phyloP scores from a whole-genome alignment of 2,329 filamentous ascomycete species.

The Pseudogymnoascus sp. region DNA sequence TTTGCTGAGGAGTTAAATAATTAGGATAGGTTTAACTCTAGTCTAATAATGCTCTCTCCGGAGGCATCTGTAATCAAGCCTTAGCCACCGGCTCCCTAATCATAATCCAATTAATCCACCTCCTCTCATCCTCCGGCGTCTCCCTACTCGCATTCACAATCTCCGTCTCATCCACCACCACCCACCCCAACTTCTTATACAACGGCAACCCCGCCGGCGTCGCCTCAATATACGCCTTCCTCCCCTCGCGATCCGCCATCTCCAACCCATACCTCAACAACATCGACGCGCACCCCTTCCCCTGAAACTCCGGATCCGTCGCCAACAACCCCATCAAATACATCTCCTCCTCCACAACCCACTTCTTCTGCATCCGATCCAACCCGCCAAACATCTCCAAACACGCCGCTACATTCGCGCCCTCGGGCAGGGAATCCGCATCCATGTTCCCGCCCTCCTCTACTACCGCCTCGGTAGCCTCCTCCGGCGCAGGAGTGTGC shows the following conservation, averaged over 20 bases:
- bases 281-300: constrained; percentile 32
- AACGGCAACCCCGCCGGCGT: constrained; percentile 32
- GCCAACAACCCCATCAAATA: constrained; percentile 34
- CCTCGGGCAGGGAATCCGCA: constrained; percentile 26
- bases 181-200: constrained; percentile 36
- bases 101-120: constrained; percentile 24
- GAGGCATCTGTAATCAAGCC: neutral
- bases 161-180: constrained; percentile 30
- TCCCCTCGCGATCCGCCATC: constrained; percentile 31
- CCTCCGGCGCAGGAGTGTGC: constrained; percentile 21
- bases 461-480: neutral
- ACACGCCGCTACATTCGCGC: constrained; percentile 28
- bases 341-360: constrained; percentile 29
- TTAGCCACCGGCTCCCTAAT: constrained; percentile 23
- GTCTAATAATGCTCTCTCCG: neutral
- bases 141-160: constrained; percentile 21
- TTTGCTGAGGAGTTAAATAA: constrained; percentile 47
- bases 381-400: constrained; percentile 30
- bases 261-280: constrained; percentile 34
- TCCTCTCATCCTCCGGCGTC: constrained; percentile 21
- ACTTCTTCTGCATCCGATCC: constrained; percentile 26
- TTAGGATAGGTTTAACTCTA: neutral
- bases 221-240: constrained; percentile 36
- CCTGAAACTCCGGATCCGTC: constrained; percentile 32
- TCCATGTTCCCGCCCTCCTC: constrained; percentile 16